Percentiles rank a stretch among this genome's conserved stretches.
Evolutionary conservation across 73 alveolate species (phyloP).

Genomic region (Tetrahymena malaccensis): DNA sequence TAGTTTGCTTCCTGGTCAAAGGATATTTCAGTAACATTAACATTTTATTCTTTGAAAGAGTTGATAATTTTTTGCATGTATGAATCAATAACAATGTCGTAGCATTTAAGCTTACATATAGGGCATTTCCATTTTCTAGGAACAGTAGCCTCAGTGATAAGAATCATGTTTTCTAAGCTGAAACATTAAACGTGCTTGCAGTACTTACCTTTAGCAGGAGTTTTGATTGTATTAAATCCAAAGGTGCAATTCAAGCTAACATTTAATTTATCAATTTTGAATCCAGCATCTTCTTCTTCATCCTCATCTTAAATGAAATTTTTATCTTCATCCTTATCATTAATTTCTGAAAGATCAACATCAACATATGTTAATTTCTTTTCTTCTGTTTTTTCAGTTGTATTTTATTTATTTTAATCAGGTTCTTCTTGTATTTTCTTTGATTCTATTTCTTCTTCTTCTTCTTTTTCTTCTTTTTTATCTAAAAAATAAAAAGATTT

Average conservation of each 20-base stretch:
- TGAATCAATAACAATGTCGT: constrained; percentile 14
- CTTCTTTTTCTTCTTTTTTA: neutral
- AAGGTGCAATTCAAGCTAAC: neutral
- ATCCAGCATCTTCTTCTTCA: neutral
- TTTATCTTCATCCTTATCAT: neutral
- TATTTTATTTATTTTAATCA: neutral
- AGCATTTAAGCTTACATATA: constrained; percentile 14
- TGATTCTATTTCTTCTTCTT: neutral
- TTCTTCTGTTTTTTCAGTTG: neutral
- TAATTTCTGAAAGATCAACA: neutral
- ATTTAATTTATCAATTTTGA: neutral
- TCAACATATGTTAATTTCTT: neutral
- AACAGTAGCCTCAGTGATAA: constrained; percentile 11
- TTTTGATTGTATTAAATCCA: neutral
- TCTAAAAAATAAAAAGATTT: neutral
- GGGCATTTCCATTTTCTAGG: constrained; percentile 45
- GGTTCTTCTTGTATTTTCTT: neutral
- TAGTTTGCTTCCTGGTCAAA: constrained; percentile 17
- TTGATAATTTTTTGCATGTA: constrained; percentile 1
- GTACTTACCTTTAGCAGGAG: constrained; percentile 38
- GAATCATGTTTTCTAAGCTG: constrained; percentile 30
- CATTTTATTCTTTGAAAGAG: neutral
- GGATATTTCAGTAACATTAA: constrained; percentile 7
- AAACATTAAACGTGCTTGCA: constrained; percentile 38
- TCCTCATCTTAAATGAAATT: neutral